Evolutionary conservation across 148 eudicot species (phyloP), one percentile per base, ranked within the genome.

Genomic region (Drosera capensis): DNA sequence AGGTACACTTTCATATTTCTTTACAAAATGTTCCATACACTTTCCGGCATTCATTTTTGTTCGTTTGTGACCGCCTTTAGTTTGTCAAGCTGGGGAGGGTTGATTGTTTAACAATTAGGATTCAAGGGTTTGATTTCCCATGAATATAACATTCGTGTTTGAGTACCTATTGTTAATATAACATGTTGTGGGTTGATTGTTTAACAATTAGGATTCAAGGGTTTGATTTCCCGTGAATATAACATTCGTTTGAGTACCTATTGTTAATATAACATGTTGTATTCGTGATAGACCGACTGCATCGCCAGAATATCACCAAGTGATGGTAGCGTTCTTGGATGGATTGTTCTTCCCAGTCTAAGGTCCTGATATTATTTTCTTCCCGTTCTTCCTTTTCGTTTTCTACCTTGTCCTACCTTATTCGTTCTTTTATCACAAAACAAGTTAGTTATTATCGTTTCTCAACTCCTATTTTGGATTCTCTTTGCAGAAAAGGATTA

Each of bases 341-440:
- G 99, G 99, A 68, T 92, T 70, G 61, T 85, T 56, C 99, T 92
- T 68, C 86, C 75, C 3, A 58, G 52, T 19, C 66, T 92, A 45
- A 85, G 95, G 99, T 90, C 46, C 51, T 43, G 21, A 37, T 34
- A 14, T 17, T n/a, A n/a, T n/a, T n/a, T n/a, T 9, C 14, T n/a
- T 35, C 41, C 37, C 23, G 11, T 20, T 48, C 20, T 21, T 20
- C 43, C 22, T 44, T 15, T 31, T 18, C 23, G 67, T 8, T 40
- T 43, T 14, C 48, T 38, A 17, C 34, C 23, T 22, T 14, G 2
- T 37, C 25, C 40, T 30, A 5, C 14, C 42, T 8, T 3, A 9
- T 34, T 34, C 18, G 38, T 55, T 19, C 15, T 8, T 45, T 48
- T 25, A 16, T 23, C 28, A 19, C 25, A 34, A 2, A 25, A 14